A percentile compares a stretch with the other conserved stretches of the same genome.
Evolutionary conservation across 2,329 filamentous ascomycete genomes (phyloP).

Genomic region (Phialophora tarda): DNA sequence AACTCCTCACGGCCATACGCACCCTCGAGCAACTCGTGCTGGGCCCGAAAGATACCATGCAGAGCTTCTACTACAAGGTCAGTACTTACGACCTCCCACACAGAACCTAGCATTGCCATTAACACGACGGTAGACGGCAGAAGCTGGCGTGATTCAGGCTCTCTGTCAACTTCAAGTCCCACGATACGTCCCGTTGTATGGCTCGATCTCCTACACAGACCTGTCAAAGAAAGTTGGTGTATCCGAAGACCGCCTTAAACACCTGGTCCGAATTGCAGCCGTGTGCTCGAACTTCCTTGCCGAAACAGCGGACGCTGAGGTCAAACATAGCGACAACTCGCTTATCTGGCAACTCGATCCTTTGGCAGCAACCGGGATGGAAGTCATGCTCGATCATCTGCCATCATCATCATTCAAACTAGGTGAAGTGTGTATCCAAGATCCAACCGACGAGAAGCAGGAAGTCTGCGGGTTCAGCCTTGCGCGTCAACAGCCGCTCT

Average conservation of each 20-base stretch:
- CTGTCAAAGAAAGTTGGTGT: conserved; percentile 20
- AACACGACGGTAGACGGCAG: conserved; percentile 13
- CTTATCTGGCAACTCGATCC: conserved; percentile 26
- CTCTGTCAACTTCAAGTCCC: conserved; percentile 25
- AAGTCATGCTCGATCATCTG: conserved; percentile 27
- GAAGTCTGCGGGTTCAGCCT: conserved; percentile 23
- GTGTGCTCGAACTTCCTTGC: conserved; percentile 25
- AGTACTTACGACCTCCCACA: background rate
- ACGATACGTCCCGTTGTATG: conserved; percentile 17
- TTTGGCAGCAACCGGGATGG: conserved; percentile 21
- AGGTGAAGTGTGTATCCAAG: conserved; percentile 18
- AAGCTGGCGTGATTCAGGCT: conserved; percentile 27
- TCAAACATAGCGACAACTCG: conserved; percentile 24
- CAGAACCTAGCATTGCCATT: background rate
- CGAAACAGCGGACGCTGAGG: conserved; percentile 21
- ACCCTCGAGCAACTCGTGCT: conserved; percentile 25
- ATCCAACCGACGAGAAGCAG: conserved; percentile 22
- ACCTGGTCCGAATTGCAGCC: conserved; percentile 19
- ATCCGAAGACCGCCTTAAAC: conserved; percentile 22
- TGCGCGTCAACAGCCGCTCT: conserved; percentile 18
- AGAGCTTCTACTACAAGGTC: conserved; percentile 25
- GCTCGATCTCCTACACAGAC: conserved; percentile 24
- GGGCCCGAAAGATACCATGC: conserved; percentile 27
- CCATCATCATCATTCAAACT: conserved; percentile 22
- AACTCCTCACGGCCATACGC: conserved; percentile 19